Evolutionary conservation across 495 filamentous ascomycete species (phyloP).

Genomic region (Neurospora sp.): DNA sequence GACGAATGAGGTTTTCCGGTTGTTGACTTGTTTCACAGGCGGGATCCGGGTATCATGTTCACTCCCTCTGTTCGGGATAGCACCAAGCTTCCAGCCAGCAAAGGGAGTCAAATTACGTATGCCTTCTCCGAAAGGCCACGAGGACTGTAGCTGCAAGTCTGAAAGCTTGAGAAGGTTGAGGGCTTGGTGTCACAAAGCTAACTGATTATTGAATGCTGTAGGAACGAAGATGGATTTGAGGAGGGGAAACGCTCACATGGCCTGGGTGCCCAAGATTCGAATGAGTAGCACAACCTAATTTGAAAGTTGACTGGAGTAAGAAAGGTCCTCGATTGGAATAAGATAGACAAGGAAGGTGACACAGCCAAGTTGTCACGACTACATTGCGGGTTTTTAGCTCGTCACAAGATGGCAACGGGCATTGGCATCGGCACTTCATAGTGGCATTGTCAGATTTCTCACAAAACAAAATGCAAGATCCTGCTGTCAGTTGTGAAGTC

Average conservation of each 20-base stretch:
- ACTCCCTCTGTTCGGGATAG: not conserved
- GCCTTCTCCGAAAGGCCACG: not conserved
- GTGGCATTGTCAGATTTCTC: not conserved
- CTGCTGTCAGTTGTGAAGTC: not conserved
- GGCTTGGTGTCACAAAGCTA: not conserved
- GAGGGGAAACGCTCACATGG: not conserved
- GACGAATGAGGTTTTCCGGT: not conserved
- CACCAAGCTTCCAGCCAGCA: not conserved
- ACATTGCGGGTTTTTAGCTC: not conserved
- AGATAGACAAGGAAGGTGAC: not conserved
- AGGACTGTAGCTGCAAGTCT: not conserved
- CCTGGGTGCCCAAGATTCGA: not conserved
- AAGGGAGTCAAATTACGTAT: not conserved
- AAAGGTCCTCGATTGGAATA: not conserved
- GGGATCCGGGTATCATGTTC: not conserved
- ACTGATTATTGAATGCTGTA: not conserved
- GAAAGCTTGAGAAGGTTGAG: not conserved
- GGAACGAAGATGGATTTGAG: not conserved
- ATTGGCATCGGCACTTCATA: not conserved
- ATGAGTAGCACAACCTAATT: not conserved
- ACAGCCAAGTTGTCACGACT: not conserved
- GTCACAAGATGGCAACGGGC: not conserved
- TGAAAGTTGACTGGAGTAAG: not conserved
- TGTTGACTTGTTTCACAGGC: not conserved
- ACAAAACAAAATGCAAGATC: not conserved